Percentiles rank a stretch among this genome's conserved stretches.
These are phyloP conservation scores for Adansonia grandidieri DNA, from an alignment of 441 rosid genomes.

Conservation along the genomic window DNA sequence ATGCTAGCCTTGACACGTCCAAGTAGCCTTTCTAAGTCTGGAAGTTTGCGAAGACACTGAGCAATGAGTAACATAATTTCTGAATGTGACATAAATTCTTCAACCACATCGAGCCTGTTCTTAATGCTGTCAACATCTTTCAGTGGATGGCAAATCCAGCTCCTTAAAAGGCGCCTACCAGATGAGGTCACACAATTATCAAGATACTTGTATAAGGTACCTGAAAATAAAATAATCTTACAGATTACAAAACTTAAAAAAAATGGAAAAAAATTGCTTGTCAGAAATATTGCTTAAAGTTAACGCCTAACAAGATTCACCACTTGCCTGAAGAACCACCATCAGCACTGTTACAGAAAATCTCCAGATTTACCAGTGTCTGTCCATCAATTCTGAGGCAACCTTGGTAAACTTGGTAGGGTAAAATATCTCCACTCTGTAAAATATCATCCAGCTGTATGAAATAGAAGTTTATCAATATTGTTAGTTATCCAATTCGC, in stretches of 20 bases:
- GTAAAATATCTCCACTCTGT: conserved; percentile 70
- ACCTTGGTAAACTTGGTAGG: conserved; percentile 81
- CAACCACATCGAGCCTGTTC: conserved; percentile 77
- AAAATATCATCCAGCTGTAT: conserved; percentile 80
- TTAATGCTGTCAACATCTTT: conserved; percentile 76
- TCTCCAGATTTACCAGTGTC: conserved; percentile 90
- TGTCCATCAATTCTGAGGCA: conserved; percentile 97
- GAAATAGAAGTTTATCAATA: conserved; percentile 29
- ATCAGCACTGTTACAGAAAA: conserved; percentile 77
- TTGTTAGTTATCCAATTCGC: conserved; percentile 15
- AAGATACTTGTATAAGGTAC: conserved; percentile 87
- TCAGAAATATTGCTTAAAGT: conserved; percentile 14
- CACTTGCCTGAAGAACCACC: conserved; percentile 81
- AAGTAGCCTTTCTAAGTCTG: conserved; percentile 87
- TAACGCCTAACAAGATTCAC: conserved; percentile 12
- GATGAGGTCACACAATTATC: conserved; percentile 80
- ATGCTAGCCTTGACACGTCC: conserved; percentile 77
- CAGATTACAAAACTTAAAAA: not conserved
- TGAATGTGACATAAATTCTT: conserved; percentile 53
- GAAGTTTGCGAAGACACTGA: conserved; percentile 72
- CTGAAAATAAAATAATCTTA: conserved; percentile 47
- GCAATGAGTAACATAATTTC: conserved; percentile 56
- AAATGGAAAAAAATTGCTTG: not conserved
- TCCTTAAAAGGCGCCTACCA: conserved; percentile 85
- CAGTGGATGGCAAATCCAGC: conserved; percentile 96